phyloP scores from a whole-genome alignment of 306 rosid species.

The Quercus mongolica region DNA sequence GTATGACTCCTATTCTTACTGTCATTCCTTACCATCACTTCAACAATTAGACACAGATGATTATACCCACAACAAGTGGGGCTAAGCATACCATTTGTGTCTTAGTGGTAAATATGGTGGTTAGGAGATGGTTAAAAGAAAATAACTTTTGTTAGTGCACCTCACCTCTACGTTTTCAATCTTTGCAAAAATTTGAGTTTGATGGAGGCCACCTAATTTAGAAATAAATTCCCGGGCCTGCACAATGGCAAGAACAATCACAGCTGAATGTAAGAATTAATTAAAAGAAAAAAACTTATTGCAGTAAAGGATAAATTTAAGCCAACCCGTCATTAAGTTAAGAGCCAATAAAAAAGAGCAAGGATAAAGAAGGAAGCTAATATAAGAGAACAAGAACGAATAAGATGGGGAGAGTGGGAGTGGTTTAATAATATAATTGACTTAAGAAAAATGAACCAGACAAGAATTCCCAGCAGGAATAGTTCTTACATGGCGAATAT shows the following conservation, averaged over 20 bases:
- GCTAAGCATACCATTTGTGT: not conserved
- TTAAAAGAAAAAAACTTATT: constrained; percentile 4
- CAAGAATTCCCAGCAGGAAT: constrained; percentile 12
- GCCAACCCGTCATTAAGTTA: not conserved
- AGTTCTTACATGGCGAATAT: constrained; percentile 68
- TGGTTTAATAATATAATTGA: not conserved
- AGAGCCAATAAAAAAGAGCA: not conserved
- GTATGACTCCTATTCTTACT: not conserved
- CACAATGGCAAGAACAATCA: constrained; percentile 12
- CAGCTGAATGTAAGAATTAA: constrained; percentile 7
- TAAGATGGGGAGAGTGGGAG: not conserved
- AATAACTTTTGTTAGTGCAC: not conserved
- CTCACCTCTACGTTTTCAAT: constrained; percentile 86
- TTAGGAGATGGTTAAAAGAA: not conserved
- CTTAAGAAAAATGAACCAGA: not conserved
- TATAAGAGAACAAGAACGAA: not conserved
- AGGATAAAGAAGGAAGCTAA: not conserved
- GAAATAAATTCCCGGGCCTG: constrained; percentile 94
- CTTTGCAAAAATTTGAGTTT: constrained; percentile 91
- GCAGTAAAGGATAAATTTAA: not conserved
- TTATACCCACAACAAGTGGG: not conserved
- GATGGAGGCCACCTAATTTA: constrained; percentile 59
- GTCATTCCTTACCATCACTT: not conserved
- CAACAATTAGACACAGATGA: not conserved
- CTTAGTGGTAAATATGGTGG: not conserved